Evolutionary conservation across 805 yeast genomes (phyloP).

Genomic region (Millerozyma miso): DNA sequence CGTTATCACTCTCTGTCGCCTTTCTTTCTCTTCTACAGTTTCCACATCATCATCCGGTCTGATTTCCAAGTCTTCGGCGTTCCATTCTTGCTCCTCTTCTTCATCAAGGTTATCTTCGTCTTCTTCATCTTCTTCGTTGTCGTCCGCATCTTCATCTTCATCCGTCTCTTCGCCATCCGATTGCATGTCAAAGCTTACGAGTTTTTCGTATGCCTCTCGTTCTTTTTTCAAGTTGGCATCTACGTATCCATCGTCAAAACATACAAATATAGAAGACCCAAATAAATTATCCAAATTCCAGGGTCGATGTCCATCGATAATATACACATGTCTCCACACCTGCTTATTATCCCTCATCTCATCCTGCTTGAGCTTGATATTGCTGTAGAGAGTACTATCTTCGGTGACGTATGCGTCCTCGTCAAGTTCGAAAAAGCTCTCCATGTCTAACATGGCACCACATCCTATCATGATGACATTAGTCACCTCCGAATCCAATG

Average conservation of each 20-base stretch:
- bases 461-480: constrained; percentile 84
- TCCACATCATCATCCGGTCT: constrained; percentile 24
- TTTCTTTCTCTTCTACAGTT: constrained; percentile 22
- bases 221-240: constrained; percentile 56
- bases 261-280: constrained; percentile 71
- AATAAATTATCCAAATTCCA: constrained; percentile 93
- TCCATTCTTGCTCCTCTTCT: constrained; percentile 20
- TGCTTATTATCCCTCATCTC: constrained; percentile 19
- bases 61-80: constrained; percentile 9
- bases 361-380: constrained; percentile 15
- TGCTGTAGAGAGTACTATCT: constrained; percentile 15
- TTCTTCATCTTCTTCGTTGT: constrained; percentile 17
- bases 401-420: constrained; percentile 40
- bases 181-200: constrained; percentile 19
- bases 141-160: constrained; percentile 27
- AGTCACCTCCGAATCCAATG: constrained; percentile 68
- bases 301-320: constrained; percentile 91
- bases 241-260: constrained; percentile 83
- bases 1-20: constrained; percentile 22
- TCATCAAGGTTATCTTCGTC: constrained; percentile 10
- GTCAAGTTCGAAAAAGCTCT: constrained; percentile 63
- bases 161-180: constrained; percentile 30
- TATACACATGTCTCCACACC: constrained; percentile 55
- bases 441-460: constrained; percentile 88
- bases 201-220: constrained; percentile 55